phyloP scores from a whole-genome alignment of 768 basidiomycete species.

The Rhizopogon vesiculosus region DNA sequence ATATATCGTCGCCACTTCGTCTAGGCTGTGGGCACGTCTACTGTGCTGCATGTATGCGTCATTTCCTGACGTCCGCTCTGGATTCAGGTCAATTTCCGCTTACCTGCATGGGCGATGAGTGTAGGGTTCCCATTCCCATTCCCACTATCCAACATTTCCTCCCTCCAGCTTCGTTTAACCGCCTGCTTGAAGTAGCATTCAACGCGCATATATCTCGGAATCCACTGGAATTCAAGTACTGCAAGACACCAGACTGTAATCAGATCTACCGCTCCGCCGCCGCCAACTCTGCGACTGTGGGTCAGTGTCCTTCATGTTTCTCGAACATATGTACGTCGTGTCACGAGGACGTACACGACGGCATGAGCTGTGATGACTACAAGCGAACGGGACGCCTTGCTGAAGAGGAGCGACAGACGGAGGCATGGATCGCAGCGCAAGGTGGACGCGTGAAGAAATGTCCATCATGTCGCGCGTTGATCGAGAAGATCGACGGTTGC shows the following conservation, averaged over 20 bases:
- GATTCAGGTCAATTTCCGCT: conserved; percentile 60
- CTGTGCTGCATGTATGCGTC: conserved; percentile 56
- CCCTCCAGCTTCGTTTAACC: conserved; percentile 45
- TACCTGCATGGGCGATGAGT: conserved; percentile 65
- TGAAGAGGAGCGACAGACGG: conserved; percentile 49
- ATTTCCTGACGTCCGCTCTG: conserved; percentile 52
- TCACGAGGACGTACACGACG: conserved; percentile 57
- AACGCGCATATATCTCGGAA: conserved; percentile 51
- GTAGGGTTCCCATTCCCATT: conserved; percentile 50
- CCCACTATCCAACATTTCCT: conserved; percentile 46
- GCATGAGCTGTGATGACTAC: conserved; percentile 49
- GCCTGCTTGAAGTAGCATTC: conserved; percentile 53
- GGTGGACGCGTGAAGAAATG: conserved; percentile 60
- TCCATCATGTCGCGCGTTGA: conserved; percentile 61
- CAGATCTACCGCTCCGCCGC: conserved; percentile 60
- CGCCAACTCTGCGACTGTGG: conserved; percentile 28
- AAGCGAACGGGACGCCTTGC: conserved; percentile 28
- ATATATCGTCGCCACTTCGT: conserved; percentile 35
- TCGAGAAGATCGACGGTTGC: conserved; percentile 70
- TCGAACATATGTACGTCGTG: conserved; percentile 61
- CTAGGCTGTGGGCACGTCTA: conserved; percentile 63
- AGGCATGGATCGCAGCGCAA: conserved; percentile 53
- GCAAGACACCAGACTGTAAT: conserved; percentile 74
- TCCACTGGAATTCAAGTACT: conserved; percentile 61
- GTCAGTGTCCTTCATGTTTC: conserved; percentile 70